Evolutionary conservation across 148 eudicot genomes (phyloP), one percentile per base, ranked within the genome.

Genomic region (Polygonum maritimum): DNA sequence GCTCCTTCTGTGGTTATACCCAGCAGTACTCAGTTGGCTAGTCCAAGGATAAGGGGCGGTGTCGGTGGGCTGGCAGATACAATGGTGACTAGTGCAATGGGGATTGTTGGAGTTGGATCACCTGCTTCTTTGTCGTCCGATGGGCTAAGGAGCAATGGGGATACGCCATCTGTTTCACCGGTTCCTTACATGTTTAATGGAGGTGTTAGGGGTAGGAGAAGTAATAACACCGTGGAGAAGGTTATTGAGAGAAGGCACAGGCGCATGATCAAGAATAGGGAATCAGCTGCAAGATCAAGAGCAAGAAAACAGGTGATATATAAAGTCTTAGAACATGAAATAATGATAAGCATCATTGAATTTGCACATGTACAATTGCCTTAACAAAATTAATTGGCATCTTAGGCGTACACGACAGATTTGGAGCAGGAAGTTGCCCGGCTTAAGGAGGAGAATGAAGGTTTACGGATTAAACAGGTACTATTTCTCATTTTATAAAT

Each of bases 271-370:
- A 94, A 94, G 84, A 94, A 92, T 76, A 80, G 97, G 74, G 98
- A 94, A 62, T 94, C 98, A 16, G 98, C 98, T 79, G 97, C 98
- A 36, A 86, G 97, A 79, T 94, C 97, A 71, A 84, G 98, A 74
- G 97, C 97, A 74, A 95, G 97, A 75, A 94, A 94, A 80, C 97
- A 94, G 98, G 98, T 92, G 72, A 82, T 14, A 33, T 14, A 18
- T 22, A 44, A 44, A 7, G 7, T 39, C 41, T 9, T 7, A 7
- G 9, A 44, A 7, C 11, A 44, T 1, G 47, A 44, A 5, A 5
- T 44, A 44, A 44, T 44, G 10, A 6, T 44, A 6, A 44, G 10
- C 47, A 44, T 44, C 8, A 2, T 44, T 44, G 0, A 44, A 7
- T 44, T 44, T 44, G 47, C 41, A 39, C n/a, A 2, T 49, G 19